Percentiles rank a stretch among this genome's conserved stretches.
phyloP scores from a whole-genome alignment of 441 rosid genomes.

The Capsella rubella region DNA sequence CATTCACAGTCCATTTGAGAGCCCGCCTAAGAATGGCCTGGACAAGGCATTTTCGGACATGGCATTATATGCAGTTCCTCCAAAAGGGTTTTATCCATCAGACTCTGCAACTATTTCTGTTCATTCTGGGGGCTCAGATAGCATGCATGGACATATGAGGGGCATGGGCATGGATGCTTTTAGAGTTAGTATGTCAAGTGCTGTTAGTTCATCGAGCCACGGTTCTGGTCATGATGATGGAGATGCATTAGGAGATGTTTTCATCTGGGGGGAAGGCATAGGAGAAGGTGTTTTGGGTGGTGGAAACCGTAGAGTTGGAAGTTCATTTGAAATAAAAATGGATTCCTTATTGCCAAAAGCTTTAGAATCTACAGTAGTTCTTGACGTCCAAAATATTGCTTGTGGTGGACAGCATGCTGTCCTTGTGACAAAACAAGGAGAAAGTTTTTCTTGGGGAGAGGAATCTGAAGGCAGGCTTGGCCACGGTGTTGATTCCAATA shows the following conservation, averaged over 20 bases:
- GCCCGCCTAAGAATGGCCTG: conserved; percentile 86
- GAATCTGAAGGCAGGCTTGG: conserved; percentile 98
- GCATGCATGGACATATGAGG: conserved; percentile 81
- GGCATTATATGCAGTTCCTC: conserved; percentile 72
- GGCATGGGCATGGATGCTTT: conserved; percentile 71
- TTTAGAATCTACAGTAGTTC: conserved; percentile 91
- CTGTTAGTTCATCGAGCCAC: conserved; percentile 97
- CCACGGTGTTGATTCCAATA: conserved; percentile 93
- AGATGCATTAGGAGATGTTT: conserved; percentile 96
- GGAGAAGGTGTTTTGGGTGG: conserved; percentile 95
- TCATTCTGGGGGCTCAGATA: conserved; percentile 94
- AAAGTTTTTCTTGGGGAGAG: conserved; percentile 94
- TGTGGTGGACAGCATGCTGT: conserved; percentile 95
- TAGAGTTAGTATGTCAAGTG: conserved; percentile 97
- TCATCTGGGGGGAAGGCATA: conserved; percentile 93
- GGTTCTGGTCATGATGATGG: conserved; percentile 99
- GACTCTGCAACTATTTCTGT: conserved; percentile 83
- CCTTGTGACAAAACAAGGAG: conserved; percentile 94
- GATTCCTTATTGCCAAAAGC: conserved; percentile 91
- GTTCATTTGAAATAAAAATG: conserved; percentile 60
- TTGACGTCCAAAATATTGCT: conserved; percentile 91
- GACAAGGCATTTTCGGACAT: conserved; percentile 87
- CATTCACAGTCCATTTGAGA: conserved; percentile 85
- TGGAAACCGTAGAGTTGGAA: conserved; percentile 76
- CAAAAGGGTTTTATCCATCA: conserved; percentile 79